A percentile compares a stretch with the other conserved stretches of the same genome.
phyloP scores from a whole-genome alignment of 768 basidiomycete genomes.

The Mycena rebaudengoi region DNA sequence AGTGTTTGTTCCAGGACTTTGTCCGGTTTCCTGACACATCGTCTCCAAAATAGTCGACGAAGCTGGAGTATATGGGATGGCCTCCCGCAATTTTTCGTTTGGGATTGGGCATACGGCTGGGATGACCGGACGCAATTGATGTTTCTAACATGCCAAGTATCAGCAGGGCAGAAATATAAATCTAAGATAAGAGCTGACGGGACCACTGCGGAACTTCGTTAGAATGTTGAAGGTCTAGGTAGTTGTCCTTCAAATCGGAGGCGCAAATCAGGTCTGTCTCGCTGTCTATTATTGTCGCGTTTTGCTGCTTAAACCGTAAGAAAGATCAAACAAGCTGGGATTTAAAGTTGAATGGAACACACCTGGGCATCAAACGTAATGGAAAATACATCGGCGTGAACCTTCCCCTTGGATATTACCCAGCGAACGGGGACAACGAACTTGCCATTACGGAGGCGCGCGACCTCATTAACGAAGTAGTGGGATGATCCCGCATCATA shows the following conservation, averaged over 20 bases:
- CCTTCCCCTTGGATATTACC: not conserved
- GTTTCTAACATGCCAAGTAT: not conserved
- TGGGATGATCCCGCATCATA: not conserved
- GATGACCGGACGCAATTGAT: conserved; percentile 18
- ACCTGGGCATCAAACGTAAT: not conserved
- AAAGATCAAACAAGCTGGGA: not conserved
- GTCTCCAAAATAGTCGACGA: conserved; percentile 45
- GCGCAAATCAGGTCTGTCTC: not conserved
- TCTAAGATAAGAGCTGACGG: not conserved
- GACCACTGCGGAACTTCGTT: not conserved
- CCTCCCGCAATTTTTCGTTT: conserved; percentile 38
- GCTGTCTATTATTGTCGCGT: not conserved
- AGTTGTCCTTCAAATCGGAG: not conserved
- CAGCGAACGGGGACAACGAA: conserved; percentile 4
- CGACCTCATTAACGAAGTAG: conserved; percentile 3
- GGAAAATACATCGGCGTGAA: not conserved
- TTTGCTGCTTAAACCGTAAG: too few species aligned
- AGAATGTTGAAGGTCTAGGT: not conserved
- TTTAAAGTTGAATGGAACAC: not conserved
- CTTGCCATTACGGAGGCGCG: not conserved
- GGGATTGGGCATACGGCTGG: conserved; percentile 42
- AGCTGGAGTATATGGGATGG: conserved; percentile 39
- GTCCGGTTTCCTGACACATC: conserved; percentile 51
- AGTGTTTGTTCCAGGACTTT: conserved; percentile 50
- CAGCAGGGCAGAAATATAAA: not conserved